These are phyloP conservation scores for Xylaria multiplex DNA, from an alignment of 2,329 filamentous ascomycete species.

Conservation along the genomic window DNA sequence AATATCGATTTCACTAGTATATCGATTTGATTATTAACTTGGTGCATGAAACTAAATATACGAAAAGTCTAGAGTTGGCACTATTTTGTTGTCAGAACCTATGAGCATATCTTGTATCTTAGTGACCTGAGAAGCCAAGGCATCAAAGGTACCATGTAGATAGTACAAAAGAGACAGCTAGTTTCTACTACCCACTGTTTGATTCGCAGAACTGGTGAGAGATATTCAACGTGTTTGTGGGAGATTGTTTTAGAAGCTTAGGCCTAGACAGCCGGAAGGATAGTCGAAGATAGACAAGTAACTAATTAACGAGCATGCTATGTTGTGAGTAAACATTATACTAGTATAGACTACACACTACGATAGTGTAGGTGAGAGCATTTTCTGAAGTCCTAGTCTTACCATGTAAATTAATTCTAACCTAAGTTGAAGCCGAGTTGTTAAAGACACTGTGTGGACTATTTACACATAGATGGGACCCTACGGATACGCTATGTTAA, in stretches of 20 bases:
- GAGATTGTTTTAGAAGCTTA: constrained; percentile 21
- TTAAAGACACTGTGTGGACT: constrained; percentile 31
- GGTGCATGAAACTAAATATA: background rate
- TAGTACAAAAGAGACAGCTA: background rate
- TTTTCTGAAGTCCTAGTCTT: constrained; percentile 1
- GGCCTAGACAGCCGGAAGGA: constrained; percentile 21
- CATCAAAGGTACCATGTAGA: background rate
- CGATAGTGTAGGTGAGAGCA: background rate
- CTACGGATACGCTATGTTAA: background rate
- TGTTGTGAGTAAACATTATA: background rate
- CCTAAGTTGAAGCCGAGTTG: too few relatives aligned
- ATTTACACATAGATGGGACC: constrained; percentile 9
- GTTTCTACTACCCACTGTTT: constrained; percentile 20
- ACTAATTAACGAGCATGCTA: constrained; percentile 1
- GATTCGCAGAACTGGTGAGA: constrained; percentile 27
- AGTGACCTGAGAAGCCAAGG: background rate
- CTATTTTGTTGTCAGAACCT: background rate
- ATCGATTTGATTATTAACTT: constrained; percentile 9
- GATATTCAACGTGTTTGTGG: constrained; percentile 7
- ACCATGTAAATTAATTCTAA: background rate
- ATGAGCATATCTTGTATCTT: constrained; percentile 5
- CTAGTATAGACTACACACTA: background rate
- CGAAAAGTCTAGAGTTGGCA: background rate
- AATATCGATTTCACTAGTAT: constrained; percentile 17
- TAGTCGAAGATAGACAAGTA: constrained; percentile 5